Base-by-base conservation (phyloP, 352 stramenopile species). In the Globisporangium splendens region DNA sequence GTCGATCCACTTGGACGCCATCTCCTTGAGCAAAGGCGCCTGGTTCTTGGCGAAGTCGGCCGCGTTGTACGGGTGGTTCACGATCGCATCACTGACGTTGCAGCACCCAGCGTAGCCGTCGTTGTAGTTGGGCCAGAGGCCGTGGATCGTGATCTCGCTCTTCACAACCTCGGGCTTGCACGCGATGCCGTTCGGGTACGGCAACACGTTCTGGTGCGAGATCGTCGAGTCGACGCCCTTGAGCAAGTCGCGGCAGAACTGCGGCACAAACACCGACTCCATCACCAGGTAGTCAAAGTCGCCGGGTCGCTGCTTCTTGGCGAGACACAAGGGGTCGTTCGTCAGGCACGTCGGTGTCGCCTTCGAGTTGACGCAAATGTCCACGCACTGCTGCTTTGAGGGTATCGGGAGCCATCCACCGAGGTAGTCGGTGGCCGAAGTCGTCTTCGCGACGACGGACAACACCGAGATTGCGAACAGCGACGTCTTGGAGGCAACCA, bases 221-320 rank as follows among this genome's bases (percentile, higher is more conserved):
- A 90, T 73, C 39, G 80, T 90, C 58, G 67, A 77, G 66, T 90
- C 80, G 18, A 86, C 70, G 46, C 80, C 80, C 0, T 73, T 60
- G 43, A 88, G 72, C 35, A 90, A 62, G 56, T 90, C 80, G 41
- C 80, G 80, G 62, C 80, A 90, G 63, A 86, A 90, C 68, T 90
- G 80, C 63, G 80, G 80, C 61, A 83, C 68, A 58, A 80, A 90
- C 52, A 90, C 63, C 66, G 88, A 72, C 65, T 90, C 78, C 20
- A 91, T 61, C 49, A 89, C 54, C 24, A 91, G 60, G 63, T 84
- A 89, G 69, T 88, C 81, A 44, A 77, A 89, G 69, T 87, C 79
- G 46, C 81, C 78, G 8, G 77, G 77, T 46, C 70, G 67, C 63
- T 83, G 73, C 54, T 73, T 61, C 74, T 87, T 88, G 54, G 72